Base-by-base conservation (phyloP, 2,329 filamentous ascomycete genomes). In the Verticillium longisporum region DNA sequence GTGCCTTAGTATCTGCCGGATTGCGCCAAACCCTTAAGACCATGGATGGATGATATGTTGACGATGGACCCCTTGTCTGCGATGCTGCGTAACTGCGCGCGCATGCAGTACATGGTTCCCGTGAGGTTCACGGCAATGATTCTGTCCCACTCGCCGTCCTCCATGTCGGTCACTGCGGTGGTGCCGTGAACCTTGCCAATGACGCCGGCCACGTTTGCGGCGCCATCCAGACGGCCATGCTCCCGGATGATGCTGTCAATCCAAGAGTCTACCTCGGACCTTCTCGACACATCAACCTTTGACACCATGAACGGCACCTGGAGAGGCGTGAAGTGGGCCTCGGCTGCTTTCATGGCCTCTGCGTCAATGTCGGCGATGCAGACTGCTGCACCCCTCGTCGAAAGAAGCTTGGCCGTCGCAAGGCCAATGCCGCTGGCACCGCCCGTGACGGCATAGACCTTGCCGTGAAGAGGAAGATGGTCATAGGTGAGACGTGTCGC, bases 11-110 rank as follows among this genome's bases (percentile, higher is more conserved):
- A 53, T 14, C 6, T 11, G 21, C 9, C 6, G 50, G 5, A 38
- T 15, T 9, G 58, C 54, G 64, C 55, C 68, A 64, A 6, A 71
- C 63, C 10, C 64, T 65, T 55, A 64, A 65, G 53, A 5, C 79
- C 79, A 21, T 78, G 73, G 34, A 81, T 76, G 45, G 75, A 80
- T 15, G 75, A 72, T 31, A 78, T 72, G 68, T 80, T 83, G 59
- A 84, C 81, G 63, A 84, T 82, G 65, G 80, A 80, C 1, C 78
- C 79, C 1, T 75, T 75, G 4, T 75, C 71, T 1, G 72, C 71
- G 55, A 82, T 75, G 41, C 74, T 73, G 38, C 67, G 67, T 41
- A 75, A 68, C 63, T 72, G 66, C 15, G 72, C 74, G 50, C 74
- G 70, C 62, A 77, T 59, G 62, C 75, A 77, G 65, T 76, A 74